Evolutionary conservation across 176 grass and related monocot species (phyloP).

Genomic region (Alopecurus myosuroides): DNA sequence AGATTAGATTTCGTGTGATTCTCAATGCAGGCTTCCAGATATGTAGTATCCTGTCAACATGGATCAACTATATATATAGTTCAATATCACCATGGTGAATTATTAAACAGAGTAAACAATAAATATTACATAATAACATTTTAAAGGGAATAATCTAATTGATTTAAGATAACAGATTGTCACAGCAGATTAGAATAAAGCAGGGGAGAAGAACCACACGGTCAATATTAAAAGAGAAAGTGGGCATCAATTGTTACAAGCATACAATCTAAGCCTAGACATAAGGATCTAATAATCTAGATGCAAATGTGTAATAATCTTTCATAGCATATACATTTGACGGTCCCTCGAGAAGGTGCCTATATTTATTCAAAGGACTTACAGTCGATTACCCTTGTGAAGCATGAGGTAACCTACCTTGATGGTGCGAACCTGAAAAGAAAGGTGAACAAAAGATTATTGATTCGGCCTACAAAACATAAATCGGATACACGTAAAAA

Average conservation of each 20-base stretch:
- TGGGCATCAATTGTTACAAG: background rate
- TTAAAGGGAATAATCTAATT: background rate
- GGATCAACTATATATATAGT: constrained; percentile 32
- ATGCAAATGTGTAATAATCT: constrained; percentile 7
- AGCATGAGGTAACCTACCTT: constrained; percentile 77
- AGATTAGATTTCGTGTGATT: constrained; percentile 97
- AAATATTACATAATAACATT: background rate
- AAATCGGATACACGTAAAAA: background rate
- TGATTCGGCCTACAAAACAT: background rate
- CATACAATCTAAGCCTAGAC: constrained; percentile 4
- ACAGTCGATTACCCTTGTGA: constrained; percentile 40
- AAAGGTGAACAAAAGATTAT: constrained; percentile 14
- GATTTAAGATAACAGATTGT: constrained; percentile 9
- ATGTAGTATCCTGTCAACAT: constrained; percentile 75
- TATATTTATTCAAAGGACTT: constrained; percentile 33
- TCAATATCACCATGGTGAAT: constrained; percentile 30
- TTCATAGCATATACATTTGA: constrained; percentile 7
- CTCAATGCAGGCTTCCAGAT: constrained; percentile 99
- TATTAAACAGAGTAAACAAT: constrained; percentile 12
- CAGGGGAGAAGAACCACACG: background rate
- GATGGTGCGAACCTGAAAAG: constrained; percentile 84
- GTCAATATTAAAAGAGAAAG: constrained; percentile 7
- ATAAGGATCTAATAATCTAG: background rate
- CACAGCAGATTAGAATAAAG: constrained; percentile 5
- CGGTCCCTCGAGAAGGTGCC: constrained; percentile 2